Conservation (phyloP, 306 rosid species). For the Cucumis hystrix region DNA sequence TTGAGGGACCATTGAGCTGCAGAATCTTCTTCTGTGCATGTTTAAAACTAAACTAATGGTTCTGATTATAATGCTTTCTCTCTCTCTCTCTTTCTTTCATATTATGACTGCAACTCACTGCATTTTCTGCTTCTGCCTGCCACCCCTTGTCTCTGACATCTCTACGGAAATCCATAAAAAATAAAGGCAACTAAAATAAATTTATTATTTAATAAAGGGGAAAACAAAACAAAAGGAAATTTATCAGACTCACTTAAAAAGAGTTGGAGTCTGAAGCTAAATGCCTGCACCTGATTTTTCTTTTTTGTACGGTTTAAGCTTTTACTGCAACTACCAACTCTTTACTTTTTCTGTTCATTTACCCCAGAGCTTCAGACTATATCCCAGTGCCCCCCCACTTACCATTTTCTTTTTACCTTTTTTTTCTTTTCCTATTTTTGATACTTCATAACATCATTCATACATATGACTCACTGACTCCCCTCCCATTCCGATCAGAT, state of each 20-base stretch:
- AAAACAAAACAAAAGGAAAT: constrained; percentile 25
- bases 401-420: not conserved
- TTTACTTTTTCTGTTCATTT: constrained; percentile 61
- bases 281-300: constrained; percentile 21
- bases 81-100: constrained; percentile 22
- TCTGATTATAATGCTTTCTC: constrained; percentile 43
- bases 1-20: constrained; percentile 79
- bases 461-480: not conserved
- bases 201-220: not conserved
- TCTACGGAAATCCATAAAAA: constrained; percentile 75
- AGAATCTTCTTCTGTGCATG: constrained; percentile 88
- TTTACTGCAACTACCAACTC: constrained; percentile 72
- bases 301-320: constrained; percentile 53
- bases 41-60: constrained; percentile 67
- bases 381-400: constrained; percentile 8
- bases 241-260: constrained; percentile 11
- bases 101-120: constrained; percentile 78
- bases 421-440: not conserved
- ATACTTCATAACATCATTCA: not conserved
- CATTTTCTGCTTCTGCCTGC: constrained; percentile 36
- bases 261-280: constrained; percentile 34
- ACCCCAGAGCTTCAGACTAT: constrained; percentile 7
- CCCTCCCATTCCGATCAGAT: not conserved
- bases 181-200: constrained; percentile 14
- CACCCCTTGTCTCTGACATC: constrained; percentile 93